Base-by-base conservation (phyloP, 208 protist genomes). In the Leishmania braziliensis region DNA sequence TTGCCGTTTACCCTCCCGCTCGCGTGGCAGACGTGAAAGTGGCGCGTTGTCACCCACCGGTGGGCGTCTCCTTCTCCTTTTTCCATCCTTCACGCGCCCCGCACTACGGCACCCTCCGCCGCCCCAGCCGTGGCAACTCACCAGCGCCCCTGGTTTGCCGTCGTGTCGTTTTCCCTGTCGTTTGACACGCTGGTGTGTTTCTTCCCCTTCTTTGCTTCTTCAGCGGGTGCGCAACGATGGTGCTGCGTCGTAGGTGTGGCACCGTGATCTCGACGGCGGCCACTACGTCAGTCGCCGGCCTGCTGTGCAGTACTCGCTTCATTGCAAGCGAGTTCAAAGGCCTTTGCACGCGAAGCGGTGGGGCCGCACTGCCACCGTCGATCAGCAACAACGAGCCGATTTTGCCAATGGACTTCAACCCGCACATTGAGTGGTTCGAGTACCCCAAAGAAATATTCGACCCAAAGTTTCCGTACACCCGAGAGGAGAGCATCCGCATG, bases 371-470 rank as follows among this genome's bases (percentile, higher is more conserved):
- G 73, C 91, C 92, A 26, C 95, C 95, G 68, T 87, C 88, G 46
- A 94, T 96, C 72, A 75, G 78, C 66, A 84, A 95, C 84, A 95
- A 96, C 80, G 95, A 95, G 65, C 95, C 92, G 10, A 79, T 97
- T n/a, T 62, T 92, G 39, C 95, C 95, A 0, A 95, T 97, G 88
- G 95, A 97, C 89, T 96, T 97, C 84, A 97, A 96, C 82, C 95
- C 95, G 6, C 95, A 97, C 83, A 97, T 97, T 81, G 92, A 97
- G 83, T 97, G 92, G 92, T 97, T 95, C 81, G 95, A 97, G 84
- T 97, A 95, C 80, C 95, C 95, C 0, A 97, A 97, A 78, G 92
- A 97, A 69, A 90, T 97, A 53, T 97, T 96, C 65, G 91, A 96
- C 77, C 93, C 95, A 39, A 96, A 95, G 86, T 97, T 91, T 80